Conservation (phyloP, 805 yeast species). For the Wickerhamomyces alni region DNA sequence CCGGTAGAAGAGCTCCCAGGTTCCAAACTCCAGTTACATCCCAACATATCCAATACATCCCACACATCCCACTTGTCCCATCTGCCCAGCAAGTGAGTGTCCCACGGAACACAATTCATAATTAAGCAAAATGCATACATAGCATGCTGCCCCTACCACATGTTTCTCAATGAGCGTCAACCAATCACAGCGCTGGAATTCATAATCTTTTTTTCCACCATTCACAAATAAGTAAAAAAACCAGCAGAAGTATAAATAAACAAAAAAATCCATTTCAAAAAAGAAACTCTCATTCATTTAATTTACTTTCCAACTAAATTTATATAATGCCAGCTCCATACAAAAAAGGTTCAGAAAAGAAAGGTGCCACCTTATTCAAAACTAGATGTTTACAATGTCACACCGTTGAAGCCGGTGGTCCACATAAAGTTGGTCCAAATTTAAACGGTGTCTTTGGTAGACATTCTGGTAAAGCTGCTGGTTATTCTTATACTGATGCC, state of each 20-base stretch:
- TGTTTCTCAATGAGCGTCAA: not conserved
- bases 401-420: constrained; percentile 93
- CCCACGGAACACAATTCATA: no score
- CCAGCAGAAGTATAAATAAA: not conserved
- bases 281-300: constrained; percentile 2
- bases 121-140: no score
- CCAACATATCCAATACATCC: no score
- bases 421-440: constrained; percentile 99
- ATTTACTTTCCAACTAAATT: not conserved
- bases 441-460: constrained; percentile 94
- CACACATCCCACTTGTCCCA: no score
- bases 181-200: constrained; percentile 20
- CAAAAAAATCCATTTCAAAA: constrained; percentile 4
- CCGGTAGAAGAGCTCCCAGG: no score
- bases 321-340: constrained; percentile 26
- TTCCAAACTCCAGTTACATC: not conserved
- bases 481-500: constrained; percentile 96
- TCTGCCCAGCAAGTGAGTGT: no score
- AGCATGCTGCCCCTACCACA: no score
- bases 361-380: constrained; percentile 98
- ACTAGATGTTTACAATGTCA: constrained; percentile 99
- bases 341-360: constrained; percentile 62
- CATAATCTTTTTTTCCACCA: constrained; percentile 22
- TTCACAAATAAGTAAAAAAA: constrained; percentile 10
- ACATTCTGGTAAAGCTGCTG: constrained; percentile 84